Evolutionary conservation across 345 rosid genomes (phyloP), one percentile per base, ranked within the genome.

Genomic region (Clarkia xantiana): DNA sequence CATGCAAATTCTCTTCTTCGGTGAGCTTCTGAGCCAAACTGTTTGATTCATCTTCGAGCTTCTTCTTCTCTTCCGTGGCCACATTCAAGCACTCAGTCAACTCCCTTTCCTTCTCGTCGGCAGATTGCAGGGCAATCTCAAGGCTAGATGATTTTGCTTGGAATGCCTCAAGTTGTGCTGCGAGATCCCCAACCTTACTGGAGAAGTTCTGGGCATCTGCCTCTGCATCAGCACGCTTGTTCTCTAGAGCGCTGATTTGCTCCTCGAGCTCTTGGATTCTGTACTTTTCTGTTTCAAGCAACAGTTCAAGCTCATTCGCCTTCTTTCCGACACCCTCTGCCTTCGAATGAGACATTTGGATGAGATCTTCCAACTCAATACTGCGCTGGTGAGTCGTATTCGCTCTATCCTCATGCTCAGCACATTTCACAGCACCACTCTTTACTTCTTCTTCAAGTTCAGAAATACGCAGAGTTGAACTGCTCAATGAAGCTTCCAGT

Each of bases 221-320:
- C 67, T 87, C 99, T 20, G 83, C 65, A 38, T 76, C 83, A 9
- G 48, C 74, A 25, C 61, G 68, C 69, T 80, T 87, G 73, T 71
- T 93, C 66, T 87, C 86, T 43, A 87, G 57, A 38, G 68, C 42
- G 58, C 72, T 61, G 48, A 78, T 54, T 66, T 82, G 94, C 63
- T 84, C 95, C 64, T 82, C 95, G 54, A 84, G 95, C 62, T 93
- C 97, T 67, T 82, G 91, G 59, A 80, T 93, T 68, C 86, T 79
- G 64, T 69, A 71, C 51, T 84, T 87, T 65, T 82, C 91, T n/a
- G 99, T 72, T 72, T 82, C 86, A 16, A 87, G 97, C 45, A 93
- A 66, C 83, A 93, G 67, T 62, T 80, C 95, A 63, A 93, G 62
- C 65, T 93, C 97, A 51, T 61, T 76, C 16, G 65, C 75, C 72